Evolutionary conservation across 2,329 filamentous ascomycete species (phyloP), one percentile per base, ranked within the genome.

Genomic region (Beauveria varroae): DNA sequence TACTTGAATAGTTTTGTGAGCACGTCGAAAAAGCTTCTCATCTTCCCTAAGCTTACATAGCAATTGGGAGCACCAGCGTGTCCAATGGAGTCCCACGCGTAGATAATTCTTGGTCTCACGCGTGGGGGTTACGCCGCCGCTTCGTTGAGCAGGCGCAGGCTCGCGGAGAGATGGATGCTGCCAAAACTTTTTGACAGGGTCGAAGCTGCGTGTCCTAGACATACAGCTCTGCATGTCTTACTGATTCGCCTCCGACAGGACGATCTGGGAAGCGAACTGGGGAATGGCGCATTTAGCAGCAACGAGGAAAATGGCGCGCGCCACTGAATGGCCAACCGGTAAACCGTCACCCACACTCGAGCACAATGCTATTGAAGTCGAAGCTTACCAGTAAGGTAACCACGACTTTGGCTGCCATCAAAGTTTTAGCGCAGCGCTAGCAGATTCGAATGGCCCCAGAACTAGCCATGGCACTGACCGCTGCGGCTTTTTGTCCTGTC

Each of bases 201-300:
- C 34, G 34, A 16, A n/a, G 22, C 26, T 71, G 69, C 66, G 69
- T 72, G 72, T 74, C 73, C 67, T 1, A 64, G 71, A 72, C 70
- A 70, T 71, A 67, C 69, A 68, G 66, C 63, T 63, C 65, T 66
- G 65, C 67, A 70, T 75, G 74, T 76, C 74, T 76, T 67, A 72
- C 67, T 71, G 64, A 56, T 57, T 64, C 54, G 62, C 63, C 69
- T 72, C 73, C 70, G 69, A 75, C 66, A 74, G 74, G 72, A 51
- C 70, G 63, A 72, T 72, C 67, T 69, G 61, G 49, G 37, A 37
- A 49, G 30, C 44, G 34, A 52, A 59, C 22, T 52, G 57, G 47
- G 47, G 57, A 16, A 50, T 34, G 44, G 37, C 24, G 37, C 47
- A 52, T 47, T 52, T 50, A n/a, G 44, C 10, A 47, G 28, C 20